A percentile compares a stretch with the other conserved stretches of the same genome.
phyloP scores from a whole-genome alignment of 2,329 filamentous ascomycete species.

The Fusarium sublunatum region DNA sequence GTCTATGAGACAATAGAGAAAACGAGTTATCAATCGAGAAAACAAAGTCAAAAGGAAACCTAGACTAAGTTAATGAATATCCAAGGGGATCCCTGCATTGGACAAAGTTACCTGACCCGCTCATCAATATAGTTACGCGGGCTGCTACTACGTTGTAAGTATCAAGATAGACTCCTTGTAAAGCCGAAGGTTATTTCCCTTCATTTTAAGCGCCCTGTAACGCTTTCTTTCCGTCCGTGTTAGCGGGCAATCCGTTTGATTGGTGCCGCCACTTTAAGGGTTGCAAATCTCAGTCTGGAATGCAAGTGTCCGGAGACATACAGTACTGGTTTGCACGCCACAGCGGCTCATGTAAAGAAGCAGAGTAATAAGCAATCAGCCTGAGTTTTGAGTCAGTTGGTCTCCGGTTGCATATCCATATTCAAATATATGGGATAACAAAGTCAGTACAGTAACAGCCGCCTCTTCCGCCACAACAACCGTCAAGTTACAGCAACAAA shows the following conservation, averaged over 20 bases:
- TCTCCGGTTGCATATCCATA: background rate
- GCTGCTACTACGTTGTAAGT: too few relatives aligned
- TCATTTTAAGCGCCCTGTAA: background rate
- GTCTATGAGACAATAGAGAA: background rate
- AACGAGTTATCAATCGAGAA: background rate
- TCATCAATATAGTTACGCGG: background rate
- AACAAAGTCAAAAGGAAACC: background rate
- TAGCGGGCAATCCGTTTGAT: too few relatives aligned
- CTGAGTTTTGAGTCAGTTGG: background rate
- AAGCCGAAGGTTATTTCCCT: conserved; percentile 6
- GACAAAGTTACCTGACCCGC: background rate
- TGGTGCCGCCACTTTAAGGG: background rate
- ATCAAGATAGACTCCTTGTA: conserved; percentile 4
- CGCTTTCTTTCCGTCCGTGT: background rate
- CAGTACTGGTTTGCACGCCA: background rate
- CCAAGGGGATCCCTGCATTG: conserved; percentile 1
- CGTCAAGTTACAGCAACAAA: background rate
- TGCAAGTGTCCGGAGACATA: conserved; percentile 4
- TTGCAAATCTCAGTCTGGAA: conserved; percentile 13
- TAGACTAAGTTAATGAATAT: background rate
- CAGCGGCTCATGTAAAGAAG: background rate
- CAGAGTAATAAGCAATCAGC: background rate
- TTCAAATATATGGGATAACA: background rate
- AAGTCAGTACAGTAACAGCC: background rate
- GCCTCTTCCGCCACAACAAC: background rate